Evolutionary conservation across 2,329 filamentous ascomycete species (phyloP), one percentile per base, ranked within the genome.

Genomic region (Epichloe baconii): DNA sequence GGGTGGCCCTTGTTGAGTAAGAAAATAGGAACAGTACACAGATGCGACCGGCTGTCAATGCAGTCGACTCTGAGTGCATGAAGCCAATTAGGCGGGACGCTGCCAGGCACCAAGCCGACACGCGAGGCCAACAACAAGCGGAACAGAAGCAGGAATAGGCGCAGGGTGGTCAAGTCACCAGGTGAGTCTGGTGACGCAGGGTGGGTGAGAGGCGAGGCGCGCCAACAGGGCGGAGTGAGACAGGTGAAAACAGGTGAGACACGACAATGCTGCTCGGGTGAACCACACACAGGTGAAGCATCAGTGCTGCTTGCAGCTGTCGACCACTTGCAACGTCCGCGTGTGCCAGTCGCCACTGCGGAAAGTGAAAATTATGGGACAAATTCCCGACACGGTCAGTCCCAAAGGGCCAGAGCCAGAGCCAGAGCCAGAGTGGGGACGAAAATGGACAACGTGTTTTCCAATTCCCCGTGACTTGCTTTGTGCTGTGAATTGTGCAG

Each of bases 21-120:
- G 23, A 26, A 8, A 0, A 11, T 23, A 21, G 19, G 19, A 21
- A 21, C 19, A 21, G 26, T 11, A 31, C 3, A 31, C 40, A 23
- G 50, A 37, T 45, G 50, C 40, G 41, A 36, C 41, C 40, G 47
- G 47, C 51, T 49, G 44, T 52, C 40, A 41, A 52, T 52, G 51
- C 51, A 51, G 52, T 51, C 41, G 35, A 7, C 49, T 36, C 48
- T 38, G 48, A 45, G 35, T 48, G 48, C 48, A 50, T 50, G 38
- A 52, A 47, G 21, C 51, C 47, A 50, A 44, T 51, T 23, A 48
- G 49, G 38, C 40, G 49, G 44, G 45, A 31, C 26, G n/a, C 41
- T 26, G 50, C 26, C 50, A 52, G 40, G 50, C 52, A 51, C 45
- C 51, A 45, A 44, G 38, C 41, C 40, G 19, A 11, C n/a, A 37